These are phyloP conservation scores for Chrysanthemum lavandulifolium DNA, from an alignment of 129 eudicot species.

Conservation along the genomic window DNA sequence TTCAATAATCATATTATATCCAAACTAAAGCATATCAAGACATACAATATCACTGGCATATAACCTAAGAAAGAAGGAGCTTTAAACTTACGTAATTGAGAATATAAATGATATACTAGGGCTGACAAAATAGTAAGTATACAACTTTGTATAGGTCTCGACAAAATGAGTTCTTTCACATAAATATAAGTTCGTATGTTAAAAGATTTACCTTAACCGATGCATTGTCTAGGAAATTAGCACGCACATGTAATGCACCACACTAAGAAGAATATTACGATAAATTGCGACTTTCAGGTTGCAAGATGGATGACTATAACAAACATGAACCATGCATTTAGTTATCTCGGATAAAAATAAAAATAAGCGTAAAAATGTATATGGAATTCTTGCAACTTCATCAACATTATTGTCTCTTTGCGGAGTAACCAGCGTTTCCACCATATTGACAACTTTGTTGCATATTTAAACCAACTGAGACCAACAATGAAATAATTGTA, in stretches of 20 bases:
- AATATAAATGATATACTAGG: no score
- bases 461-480: no score
- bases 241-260: conserved; percentile 49
- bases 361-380: background rate
- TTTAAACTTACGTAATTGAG: no score
- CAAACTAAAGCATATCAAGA: no score
- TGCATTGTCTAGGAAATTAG: conserved; percentile 49
- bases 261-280: conserved; percentile 51
- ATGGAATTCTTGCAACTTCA: conserved; percentile 33
- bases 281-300: conserved; percentile 50
- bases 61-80: no score
- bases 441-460: conserved; percentile 21
- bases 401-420: conserved; percentile 27
- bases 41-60: no score
- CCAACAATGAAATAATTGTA: no score
- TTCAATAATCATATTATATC: no score
- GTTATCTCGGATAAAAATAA: background rate
- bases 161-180: no score
- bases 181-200: background rate
- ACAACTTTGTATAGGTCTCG: no score
- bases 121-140: no score
- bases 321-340: conserved; percentile 22
- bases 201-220: conserved; percentile 53
- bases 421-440: conserved; percentile 45
- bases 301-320: conserved; percentile 49